Conservation (phyloP, 2,329 filamentous ascomycete species). For the Paecilomyces sp. region DNA sequence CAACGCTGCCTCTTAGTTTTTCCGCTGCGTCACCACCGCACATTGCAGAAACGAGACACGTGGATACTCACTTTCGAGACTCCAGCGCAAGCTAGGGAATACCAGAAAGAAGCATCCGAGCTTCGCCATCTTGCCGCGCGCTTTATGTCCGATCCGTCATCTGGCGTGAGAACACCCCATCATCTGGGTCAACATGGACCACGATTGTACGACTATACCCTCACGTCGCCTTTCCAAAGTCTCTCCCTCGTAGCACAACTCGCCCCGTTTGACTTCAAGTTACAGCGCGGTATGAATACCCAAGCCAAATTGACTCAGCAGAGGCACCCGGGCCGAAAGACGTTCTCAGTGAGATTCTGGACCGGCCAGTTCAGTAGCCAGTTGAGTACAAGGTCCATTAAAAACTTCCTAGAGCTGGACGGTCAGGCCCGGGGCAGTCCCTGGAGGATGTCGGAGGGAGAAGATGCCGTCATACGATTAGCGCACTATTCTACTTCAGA, state of each 20-base stretch:
- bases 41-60: conserved; percentile 8
- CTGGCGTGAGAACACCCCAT: neutral
- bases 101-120: conserved; percentile 8
- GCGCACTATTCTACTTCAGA: neutral
- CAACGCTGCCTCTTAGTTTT: conserved; percentile 8
- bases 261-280: conserved; percentile 8
- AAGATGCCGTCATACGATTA: conserved; percentile 6
- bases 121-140: conserved; percentile 8
- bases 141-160: conserved; percentile 2
- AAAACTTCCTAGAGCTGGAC: conserved; percentile 9
- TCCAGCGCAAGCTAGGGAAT: conserved; percentile 12
- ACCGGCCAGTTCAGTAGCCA: conserved; percentile 2
- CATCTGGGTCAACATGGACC: neutral
- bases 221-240: conserved; percentile 10
- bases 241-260: conserved; percentile 8
- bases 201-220: conserved; percentile 10
- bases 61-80: conserved; percentile 14
- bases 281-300: conserved; percentile 8
- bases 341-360: conserved; percentile 11
- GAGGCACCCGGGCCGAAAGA: neutral
- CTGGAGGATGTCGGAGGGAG: conserved; percentile 9
- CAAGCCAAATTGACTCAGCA: conserved; percentile 5
- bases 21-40: conserved; percentile 9
- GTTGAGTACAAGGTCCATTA: conserved; percentile 4
- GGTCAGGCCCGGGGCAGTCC: conserved; percentile 6